Base-by-base conservation (phyloP, 345 rosid genomes). In the Citrus reticulata region DNA sequence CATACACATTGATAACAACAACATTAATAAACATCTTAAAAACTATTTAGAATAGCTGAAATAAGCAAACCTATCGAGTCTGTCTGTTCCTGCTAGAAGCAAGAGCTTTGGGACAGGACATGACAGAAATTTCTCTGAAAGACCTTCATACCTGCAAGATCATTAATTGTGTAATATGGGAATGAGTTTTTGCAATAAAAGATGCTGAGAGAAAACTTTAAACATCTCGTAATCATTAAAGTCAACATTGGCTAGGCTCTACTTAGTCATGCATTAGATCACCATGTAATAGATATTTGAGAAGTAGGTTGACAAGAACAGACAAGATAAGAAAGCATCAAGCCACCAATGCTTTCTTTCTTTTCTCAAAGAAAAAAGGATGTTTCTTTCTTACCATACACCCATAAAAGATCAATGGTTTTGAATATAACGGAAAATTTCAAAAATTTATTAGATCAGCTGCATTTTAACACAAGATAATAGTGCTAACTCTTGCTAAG, bases 111-210 rank as follows among this genome's bases (percentile, higher is more conserved):
- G 97, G 83, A 89, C 93, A 14, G 98, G 93, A 84, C 88, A 85
- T 19, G 95, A 92, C 74, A 95, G 80, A 85, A 95, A 94, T 72
- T 87, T 94, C 64, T 95, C 99, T 40, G 98, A 92, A 63, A 95
- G 97, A 77, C 98, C 97, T 27, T 92, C 99, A 69, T 95, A 95
- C 98, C 99, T 95, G 87, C 86, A 83, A 83, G 75, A 81, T 29
- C 78, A 71, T 57, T 49, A 68, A 73, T 71, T 59, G 63, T 20
- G 75, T 11, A 76, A 68, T 72, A 49, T 8, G 54, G 71, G 42
- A 68, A 77, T 73, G 57, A 49, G 62, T 64, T 63, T 37, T 24
- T 10, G 42, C 32, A 58, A 60, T 11, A 54, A 24, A 40, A 59
- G 7, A 29, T 37, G 10, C 20, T n/a, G n/a, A 39, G 20, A 39